Percentiles rank a stretch among this genome's conserved stretches.
Conservation (phyloP, 2,329 filamentous ascomycete species). For the Colletotrichum simmondsii region DNA sequence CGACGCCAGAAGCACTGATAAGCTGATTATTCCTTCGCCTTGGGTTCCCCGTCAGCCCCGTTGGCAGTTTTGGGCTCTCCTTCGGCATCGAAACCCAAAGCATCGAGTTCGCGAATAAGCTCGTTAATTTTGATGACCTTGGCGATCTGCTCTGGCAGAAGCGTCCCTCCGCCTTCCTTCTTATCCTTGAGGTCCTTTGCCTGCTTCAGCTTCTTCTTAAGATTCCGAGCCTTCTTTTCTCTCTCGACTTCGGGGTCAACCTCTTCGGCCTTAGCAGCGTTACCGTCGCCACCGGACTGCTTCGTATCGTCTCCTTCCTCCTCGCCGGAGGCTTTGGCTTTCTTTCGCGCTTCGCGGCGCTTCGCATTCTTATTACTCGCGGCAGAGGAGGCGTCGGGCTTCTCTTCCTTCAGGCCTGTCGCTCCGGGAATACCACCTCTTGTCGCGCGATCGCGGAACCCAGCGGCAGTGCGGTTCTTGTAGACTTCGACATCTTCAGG, state of each 20-base stretch:
- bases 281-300: constrained; percentile 39
- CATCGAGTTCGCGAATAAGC: constrained; percentile 86
- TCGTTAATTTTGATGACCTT: constrained; percentile 99
- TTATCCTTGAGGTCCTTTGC: constrained; percentile 90
- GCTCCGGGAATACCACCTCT: constrained; percentile 78
- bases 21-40: neutral
- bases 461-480: constrained; percentile 90
- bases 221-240: constrained; percentile 91
- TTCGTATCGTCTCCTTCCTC: constrained; percentile 57
- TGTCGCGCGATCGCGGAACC: constrained; percentile 80
- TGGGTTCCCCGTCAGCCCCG: neutral
- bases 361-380: constrained; percentile 89
- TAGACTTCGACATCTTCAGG: constrained; percentile 97
- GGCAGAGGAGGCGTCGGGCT: constrained; percentile 53
- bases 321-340: constrained; percentile 66
- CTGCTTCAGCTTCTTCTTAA: constrained; percentile 95
- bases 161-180: constrained; percentile 84
- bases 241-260: constrained; percentile 79
- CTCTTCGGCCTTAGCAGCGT: constrained; percentile 49
- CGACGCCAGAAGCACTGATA: neutral
- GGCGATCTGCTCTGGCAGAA: constrained; percentile 94
- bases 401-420: constrained; percentile 64
- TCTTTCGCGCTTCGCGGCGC: constrained; percentile 66
- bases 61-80: constrained; percentile 65
- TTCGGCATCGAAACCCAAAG: constrained; percentile 84